Conservation (phyloP, 192 early-diverging fungal genomes). For the Piromyces sp. region DNA sequence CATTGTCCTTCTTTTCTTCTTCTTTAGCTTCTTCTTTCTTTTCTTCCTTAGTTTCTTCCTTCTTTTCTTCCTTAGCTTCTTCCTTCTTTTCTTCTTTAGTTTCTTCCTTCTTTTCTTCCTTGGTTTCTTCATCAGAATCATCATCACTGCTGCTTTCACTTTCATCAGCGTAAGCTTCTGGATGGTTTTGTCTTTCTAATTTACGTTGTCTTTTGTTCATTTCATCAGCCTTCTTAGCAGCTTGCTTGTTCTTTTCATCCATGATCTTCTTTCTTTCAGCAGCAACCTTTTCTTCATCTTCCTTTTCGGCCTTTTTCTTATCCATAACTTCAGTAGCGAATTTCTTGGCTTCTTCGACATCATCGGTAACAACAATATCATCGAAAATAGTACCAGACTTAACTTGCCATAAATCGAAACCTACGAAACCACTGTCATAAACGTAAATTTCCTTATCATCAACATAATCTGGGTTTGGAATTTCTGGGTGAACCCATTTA, state of each 20-base stretch:
- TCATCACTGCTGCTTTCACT: not conserved
- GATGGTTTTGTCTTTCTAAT: not conserved
- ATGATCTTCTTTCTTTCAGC: not conserved
- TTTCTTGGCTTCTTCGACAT: slow-evolving; percentile 19
- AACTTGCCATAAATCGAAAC: slow-evolving; percentile 36
- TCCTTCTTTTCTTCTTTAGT: slow-evolving; percentile 2
- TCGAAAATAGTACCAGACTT: slow-evolving; percentile 27
- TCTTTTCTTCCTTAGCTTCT: not conserved
- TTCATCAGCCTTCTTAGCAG: slow-evolving; percentile 10
- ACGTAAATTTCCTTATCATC: slow-evolving; percentile 12
- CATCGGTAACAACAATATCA: slow-evolving; percentile 31
- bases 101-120: slow-evolving; percentile 6
- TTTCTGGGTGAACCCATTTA: slow-evolving; percentile 22
- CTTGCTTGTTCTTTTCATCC: slow-evolving; percentile 8
- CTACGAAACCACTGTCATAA: slow-evolving; percentile 14
- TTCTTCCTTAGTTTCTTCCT: not conserved
- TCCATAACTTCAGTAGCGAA: slow-evolving; percentile 13
- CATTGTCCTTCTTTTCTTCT: slow-evolving; percentile 4
- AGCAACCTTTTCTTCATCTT: not conserved
- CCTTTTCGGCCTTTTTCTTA: not conserved
- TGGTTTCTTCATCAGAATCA: not conserved
- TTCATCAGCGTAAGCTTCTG: not conserved
- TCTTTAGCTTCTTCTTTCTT: slow-evolving; percentile 12
- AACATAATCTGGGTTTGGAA: slow-evolving; percentile 17
- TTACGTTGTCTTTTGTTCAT: not conserved